Evolutionary conservation across 208 protist genomes (phyloP).

Genomic region (Phytomonas francai): DNA sequence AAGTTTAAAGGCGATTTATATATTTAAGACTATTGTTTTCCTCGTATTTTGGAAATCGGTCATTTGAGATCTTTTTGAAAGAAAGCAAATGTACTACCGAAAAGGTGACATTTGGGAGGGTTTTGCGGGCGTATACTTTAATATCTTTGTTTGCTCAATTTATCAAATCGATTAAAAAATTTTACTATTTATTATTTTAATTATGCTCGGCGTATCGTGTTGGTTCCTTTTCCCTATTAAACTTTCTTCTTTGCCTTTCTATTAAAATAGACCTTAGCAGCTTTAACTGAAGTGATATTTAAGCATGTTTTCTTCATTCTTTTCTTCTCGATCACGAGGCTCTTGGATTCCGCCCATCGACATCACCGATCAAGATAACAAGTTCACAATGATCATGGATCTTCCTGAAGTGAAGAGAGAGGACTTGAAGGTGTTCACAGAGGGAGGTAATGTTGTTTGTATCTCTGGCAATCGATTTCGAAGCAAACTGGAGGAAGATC

Average conservation of each 20-base stretch:
- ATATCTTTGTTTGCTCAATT: not conserved
- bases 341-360: conserved; percentile 75
- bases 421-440: conserved; percentile 58
- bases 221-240: conserved; percentile 5
- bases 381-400: conserved; percentile 57
- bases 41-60: conserved; percentile 5
- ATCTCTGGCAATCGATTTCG: conserved; percentile 56
- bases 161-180: not conserved
- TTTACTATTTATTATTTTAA: not conserved
- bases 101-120: not conserved
- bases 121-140: not conserved
- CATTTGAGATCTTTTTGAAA: conserved; percentile 4
- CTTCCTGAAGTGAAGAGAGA: conserved; percentile 68
- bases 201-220: not conserved
- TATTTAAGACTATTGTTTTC: conserved; percentile 10
- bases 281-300: conserved; percentile 6
- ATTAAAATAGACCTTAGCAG: not conserved
- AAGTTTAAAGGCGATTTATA: conserved; percentile 1
- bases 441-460: conserved; percentile 42
- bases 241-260: conserved; percentile 3
- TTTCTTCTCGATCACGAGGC: conserved; percentile 39
- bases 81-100: not conserved
- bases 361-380: conserved; percentile 40
- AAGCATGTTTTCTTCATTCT: conserved; percentile 32
- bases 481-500: conserved; percentile 22